These are phyloP conservation scores for Sporothrix protearum DNA, from an alignment of 2,329 filamentous ascomycete genomes.

Conservation along the genomic window DNA sequence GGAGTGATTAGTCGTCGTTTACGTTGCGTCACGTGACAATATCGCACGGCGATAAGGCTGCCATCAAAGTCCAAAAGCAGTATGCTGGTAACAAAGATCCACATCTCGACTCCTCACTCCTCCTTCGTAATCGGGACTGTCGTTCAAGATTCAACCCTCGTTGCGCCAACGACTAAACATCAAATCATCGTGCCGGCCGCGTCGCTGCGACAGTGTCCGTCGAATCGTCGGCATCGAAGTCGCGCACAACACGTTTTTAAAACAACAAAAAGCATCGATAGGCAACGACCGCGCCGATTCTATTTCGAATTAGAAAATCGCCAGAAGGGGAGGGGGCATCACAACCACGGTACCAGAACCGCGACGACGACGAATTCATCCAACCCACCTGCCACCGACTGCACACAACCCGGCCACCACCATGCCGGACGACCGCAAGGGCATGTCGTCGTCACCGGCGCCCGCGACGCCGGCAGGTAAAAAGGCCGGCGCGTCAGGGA, in stretches of 20 bases:
- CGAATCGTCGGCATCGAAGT: not conserved
- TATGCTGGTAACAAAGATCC: slow-evolving; percentile 6
- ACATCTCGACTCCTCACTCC: slow-evolving; percentile 11
- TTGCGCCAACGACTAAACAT: slow-evolving; percentile 11
- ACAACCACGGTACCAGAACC: not conserved
- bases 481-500: slow-evolving; percentile 21
- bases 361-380: not conserved
- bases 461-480: slow-evolving; percentile 24
- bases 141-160: not conserved
- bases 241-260: not conserved
- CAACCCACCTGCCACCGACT: not conserved
- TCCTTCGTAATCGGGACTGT: slow-evolving; percentile 1
- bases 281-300: not conserved
- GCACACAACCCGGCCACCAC: slow-evolving; percentile 7
- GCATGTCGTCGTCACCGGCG: slow-evolving; percentile 30
- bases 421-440: slow-evolving; percentile 35
- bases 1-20: not conserved
- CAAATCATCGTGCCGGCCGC: not conserved
- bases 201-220: not conserved
- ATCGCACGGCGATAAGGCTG: not conserved
- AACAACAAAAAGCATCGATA: not conserved
- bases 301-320: not conserved
- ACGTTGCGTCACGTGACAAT: not conserved
- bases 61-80: not conserved
- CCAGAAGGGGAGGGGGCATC: not conserved